Percentiles rank a stretch among this genome's conserved stretches.
Conservation (phyloP, 1,284 basidiomycete genomes). For the Cutaneotrichosporon sp. region DNA sequence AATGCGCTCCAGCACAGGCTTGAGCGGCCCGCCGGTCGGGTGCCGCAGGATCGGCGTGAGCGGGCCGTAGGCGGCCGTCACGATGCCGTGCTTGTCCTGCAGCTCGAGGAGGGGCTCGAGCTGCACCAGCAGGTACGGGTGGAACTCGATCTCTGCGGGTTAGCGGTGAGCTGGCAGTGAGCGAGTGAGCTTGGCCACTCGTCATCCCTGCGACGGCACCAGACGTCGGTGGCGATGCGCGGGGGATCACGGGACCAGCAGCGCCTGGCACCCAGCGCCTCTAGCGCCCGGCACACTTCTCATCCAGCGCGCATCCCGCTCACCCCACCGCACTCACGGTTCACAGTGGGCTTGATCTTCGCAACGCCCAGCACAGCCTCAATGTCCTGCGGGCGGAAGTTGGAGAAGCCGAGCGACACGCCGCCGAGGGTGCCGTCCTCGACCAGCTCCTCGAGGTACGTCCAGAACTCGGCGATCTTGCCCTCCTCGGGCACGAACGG, state of each 20-base stretch:
- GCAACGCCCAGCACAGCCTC: slow-evolving; percentile 52
- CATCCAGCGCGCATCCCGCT: too few species aligned
- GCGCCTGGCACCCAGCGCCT: too few species aligned
- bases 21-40: slow-evolving; percentile 60
- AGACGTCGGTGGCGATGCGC: too few species aligned
- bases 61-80: slow-evolving; percentile 64
- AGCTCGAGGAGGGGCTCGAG: slow-evolving; percentile 62
- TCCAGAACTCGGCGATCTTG: slow-evolving; percentile 38
- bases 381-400: slow-evolving; percentile 49
- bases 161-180: too few species aligned
- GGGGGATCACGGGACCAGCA: too few species aligned
- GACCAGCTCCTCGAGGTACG: slow-evolving; percentile 45
- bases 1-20: slow-evolving; percentile 59
- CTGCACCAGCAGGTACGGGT: slow-evolving; percentile 70
- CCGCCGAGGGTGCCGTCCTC: slow-evolving; percentile 63
- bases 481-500: slow-evolving; percentile 34
- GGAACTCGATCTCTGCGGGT: slow-evolving; percentile 64
- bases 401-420: slow-evolving; percentile 51
- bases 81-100: slow-evolving; percentile 64
- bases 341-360: slow-evolving; percentile 67
- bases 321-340: slow-evolving; percentile 57
- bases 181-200: too few species aligned
- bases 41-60: slow-evolving; percentile 62
- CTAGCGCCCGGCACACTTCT: too few species aligned
- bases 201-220: not conserved